Evolutionary conservation across 768 basidiomycete genomes (phyloP).

Genomic region (Coprinopsis cinerea): DNA sequence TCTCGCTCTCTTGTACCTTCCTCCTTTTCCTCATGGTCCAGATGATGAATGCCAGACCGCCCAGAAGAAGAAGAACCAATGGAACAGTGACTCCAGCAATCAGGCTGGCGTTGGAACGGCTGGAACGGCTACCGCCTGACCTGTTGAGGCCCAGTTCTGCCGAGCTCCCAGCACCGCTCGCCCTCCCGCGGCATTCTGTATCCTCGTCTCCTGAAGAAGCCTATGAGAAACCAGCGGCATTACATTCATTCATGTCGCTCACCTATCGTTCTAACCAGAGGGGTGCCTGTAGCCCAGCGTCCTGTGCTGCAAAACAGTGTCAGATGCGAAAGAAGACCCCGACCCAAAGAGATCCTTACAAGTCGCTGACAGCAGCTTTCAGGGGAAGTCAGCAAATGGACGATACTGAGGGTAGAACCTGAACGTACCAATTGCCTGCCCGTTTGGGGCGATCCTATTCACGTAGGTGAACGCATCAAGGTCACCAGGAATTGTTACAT

Average conservation of each 20-base stretch:
- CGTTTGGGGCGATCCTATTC: constrained; percentile 31
- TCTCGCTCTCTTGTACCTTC: not conserved
- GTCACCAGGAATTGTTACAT: constrained; percentile 30
- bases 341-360: constrained; percentile 30
- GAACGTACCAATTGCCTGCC: constrained; percentile 36
- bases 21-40: constrained; percentile 13
- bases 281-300: constrained; percentile 29
- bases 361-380: constrained; percentile 5
- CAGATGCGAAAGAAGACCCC: constrained; percentile 14
- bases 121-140: not conserved
- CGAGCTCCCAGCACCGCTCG: not conserved
- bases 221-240: constrained; percentile 17
- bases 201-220: constrained; percentile 1
- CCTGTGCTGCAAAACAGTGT: constrained; percentile 27
- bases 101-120: constrained; percentile 16
- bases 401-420: constrained; percentile 5
- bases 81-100: constrained; percentile 28
- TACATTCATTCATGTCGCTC: not conserved
- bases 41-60: constrained; percentile 15
- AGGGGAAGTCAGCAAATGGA: not conserved
- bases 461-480: constrained; percentile 38
- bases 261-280: constrained; percentile 25
- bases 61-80: constrained; percentile 24
- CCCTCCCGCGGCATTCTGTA: constrained; percentile 10
- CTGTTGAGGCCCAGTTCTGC: not conserved